Base-by-base conservation (phyloP, 1,284 basidiomycete genomes). In the Gastroboletus turbinatus region DNA sequence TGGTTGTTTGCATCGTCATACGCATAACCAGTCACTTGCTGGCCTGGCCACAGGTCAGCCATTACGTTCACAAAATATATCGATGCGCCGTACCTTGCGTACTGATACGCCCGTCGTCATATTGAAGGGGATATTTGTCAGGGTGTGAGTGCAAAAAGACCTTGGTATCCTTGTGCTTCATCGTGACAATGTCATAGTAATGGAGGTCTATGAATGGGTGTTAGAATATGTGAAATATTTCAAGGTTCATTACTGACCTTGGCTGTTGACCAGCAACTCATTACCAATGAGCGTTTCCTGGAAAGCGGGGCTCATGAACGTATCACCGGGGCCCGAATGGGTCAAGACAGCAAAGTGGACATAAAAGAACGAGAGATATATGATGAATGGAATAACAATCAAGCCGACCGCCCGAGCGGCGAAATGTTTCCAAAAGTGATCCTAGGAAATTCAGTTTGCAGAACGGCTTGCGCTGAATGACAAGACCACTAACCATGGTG, bases 11-110 rank as follows among this genome's bases (percentile, higher is more conserved):
- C 84, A 72, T 97, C 95, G 54, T 92, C 87, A 73, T 95, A 89
- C 0, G 87, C 91, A 74, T 98, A 98, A 43, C 91, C 96, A n/a
- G 97, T 99, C 32, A 99, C 97, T 73, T 99, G 97, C 76, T 98
- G 97, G 60, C 94, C 90, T 91, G 63, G 2, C 10, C 30, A 58
- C 32, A 27, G 30, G 27, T 67, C 47, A 54, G 32, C 44, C 39
- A 33, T 5, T 19, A 11, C 21, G n/a, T 44, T 27, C 16, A 25
- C 19, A 16, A 13, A 19, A 3, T 32, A 17, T 36, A 19, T 45
- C 13, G n/a, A 40, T 36, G 7, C 4, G 2, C 23, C 52, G 1
- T 50, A 85, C 94, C 96, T 81, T 97, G 92, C 64, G 90, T 94
- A 65, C 92, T 95, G 71, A 99, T 88, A 57, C 97, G 92, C 3